Conservation (phyloP, 75 land plant species). For the Ceratopteris richardii region DNA sequence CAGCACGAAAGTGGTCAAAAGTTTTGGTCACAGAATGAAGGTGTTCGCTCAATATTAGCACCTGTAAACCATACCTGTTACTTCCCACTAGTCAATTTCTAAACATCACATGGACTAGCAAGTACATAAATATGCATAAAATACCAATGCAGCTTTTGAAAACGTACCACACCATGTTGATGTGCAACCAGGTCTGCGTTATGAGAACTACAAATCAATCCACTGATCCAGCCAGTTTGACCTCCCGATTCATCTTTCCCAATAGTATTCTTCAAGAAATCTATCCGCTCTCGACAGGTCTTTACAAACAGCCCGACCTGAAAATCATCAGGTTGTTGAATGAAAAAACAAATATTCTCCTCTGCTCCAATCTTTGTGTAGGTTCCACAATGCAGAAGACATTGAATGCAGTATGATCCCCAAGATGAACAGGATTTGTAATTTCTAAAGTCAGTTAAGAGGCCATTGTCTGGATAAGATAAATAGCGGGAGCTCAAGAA, state of each 20-base stretch:
- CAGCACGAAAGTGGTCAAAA: slow-evolving; percentile 70
- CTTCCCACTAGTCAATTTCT: background rate
- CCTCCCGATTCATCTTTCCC: slow-evolving; percentile 37
- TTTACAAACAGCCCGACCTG: slow-evolving; percentile 86
- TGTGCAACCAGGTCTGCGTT: slow-evolving; percentile 82
- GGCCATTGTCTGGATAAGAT: no score
- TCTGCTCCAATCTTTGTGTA: background rate
- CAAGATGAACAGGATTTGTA: no score
- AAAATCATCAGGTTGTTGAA: slow-evolving; percentile 14
- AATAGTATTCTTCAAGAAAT: slow-evolving; percentile 62
- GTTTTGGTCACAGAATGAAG: slow-evolving; percentile 68
- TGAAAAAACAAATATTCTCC: background rate
- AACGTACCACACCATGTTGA: slow-evolving; percentile 93
- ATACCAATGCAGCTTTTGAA: background rate
- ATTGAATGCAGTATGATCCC: no score
- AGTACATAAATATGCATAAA: no score
- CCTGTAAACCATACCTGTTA: slow-evolving; percentile 37
- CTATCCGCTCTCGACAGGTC: slow-evolving; percentile 84
- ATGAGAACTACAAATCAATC: slow-evolving; percentile 21
- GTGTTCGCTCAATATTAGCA: slow-evolving; percentile 72
- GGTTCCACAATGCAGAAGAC: no score
- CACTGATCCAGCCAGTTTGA: slow-evolving; percentile 44
- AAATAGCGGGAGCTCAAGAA: no score
- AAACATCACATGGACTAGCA: background rate
- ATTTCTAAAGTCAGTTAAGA: no score